These are phyloP conservation scores for Artemisia tridentata DNA, from an alignment of 129 eudicot genomes.

Conservation along the genomic window DNA sequence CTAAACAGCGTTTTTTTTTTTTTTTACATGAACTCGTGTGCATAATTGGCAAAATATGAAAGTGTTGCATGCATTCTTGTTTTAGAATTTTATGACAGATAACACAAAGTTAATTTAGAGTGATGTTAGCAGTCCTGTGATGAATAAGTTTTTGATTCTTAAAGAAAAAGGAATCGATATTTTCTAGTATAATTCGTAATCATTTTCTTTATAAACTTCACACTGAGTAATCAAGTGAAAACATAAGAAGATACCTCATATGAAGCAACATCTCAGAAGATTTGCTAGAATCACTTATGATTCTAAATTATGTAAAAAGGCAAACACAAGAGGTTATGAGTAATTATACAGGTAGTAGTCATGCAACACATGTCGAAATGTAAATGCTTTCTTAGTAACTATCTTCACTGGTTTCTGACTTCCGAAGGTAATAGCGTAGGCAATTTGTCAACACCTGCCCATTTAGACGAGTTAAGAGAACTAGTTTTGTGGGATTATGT, in stretches of 20 bases:
- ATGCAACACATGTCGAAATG: constrained; percentile 7
- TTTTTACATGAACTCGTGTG: too few species aligned
- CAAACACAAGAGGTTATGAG: constrained; percentile 12
- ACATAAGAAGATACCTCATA: background rate
- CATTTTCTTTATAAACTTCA: background rate
- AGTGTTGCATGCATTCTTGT: too few species aligned
- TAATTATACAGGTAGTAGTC: constrained; percentile 8
- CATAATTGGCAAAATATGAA: too few species aligned
- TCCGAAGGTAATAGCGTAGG: constrained; percentile 89
- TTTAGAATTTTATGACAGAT: too few species aligned
- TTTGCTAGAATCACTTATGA: constrained; percentile 13
- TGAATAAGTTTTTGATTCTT: too few species aligned
- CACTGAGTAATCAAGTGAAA: background rate
- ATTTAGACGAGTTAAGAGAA: constrained; percentile 6
- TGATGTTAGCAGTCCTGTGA: too few species aligned
- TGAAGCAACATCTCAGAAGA: constrained; percentile 1
- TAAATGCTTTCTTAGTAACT: constrained; percentile 56
- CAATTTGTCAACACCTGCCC: constrained; percentile 79
- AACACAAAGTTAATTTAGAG: too few species aligned
- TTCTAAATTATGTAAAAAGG: constrained; percentile 16
- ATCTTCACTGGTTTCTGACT: constrained; percentile 84
- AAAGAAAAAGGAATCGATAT: too few species aligned
- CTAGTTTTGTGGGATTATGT: background rate
- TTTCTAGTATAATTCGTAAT: background rate
- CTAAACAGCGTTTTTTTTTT: too few species aligned